Conservation (phyloP, 768 basidiomycete genomes). For the Xerocomus spinulosus region DNA sequence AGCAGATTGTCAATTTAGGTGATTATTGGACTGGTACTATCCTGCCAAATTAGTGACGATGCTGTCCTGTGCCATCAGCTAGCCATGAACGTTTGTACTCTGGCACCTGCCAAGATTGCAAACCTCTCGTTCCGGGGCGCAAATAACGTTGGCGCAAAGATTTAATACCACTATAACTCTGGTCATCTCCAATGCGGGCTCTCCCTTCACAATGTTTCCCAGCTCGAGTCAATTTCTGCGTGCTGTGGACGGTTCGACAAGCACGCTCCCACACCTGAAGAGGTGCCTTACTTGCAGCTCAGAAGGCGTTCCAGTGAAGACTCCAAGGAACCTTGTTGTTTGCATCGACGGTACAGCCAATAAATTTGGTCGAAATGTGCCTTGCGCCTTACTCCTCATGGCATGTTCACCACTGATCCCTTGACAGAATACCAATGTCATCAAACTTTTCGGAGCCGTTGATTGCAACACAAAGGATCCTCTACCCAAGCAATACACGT, state of each 20-base stretch:
- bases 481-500: constrained; percentile 25
- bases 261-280: not conserved
- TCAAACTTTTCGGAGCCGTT: constrained; percentile 30
- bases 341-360: constrained; percentile 20
- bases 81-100: not conserved
- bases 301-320: not conserved
- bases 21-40: too few species aligned
- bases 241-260: constrained; percentile 1
- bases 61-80: not conserved
- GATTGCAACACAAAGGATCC: constrained; percentile 13
- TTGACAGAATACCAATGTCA: constrained; percentile 34
- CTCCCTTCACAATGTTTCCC: not conserved
- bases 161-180: not conserved
- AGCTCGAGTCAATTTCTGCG: constrained; percentile 3
- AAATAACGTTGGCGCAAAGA: not conserved
- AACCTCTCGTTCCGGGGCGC: not conserved
- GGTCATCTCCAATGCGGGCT: not conserved
- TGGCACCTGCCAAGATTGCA: not conserved
- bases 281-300: constrained; percentile 11
- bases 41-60: not conserved
- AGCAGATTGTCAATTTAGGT: too few species aligned
- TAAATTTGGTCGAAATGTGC: constrained; percentile 17
- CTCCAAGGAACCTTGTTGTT: constrained; percentile 13
- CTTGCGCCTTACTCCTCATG: not conserved
- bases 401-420: not conserved